phyloP scores from a whole-genome alignment of 345 rosid genomes.

The Pistacia atlantica region DNA sequence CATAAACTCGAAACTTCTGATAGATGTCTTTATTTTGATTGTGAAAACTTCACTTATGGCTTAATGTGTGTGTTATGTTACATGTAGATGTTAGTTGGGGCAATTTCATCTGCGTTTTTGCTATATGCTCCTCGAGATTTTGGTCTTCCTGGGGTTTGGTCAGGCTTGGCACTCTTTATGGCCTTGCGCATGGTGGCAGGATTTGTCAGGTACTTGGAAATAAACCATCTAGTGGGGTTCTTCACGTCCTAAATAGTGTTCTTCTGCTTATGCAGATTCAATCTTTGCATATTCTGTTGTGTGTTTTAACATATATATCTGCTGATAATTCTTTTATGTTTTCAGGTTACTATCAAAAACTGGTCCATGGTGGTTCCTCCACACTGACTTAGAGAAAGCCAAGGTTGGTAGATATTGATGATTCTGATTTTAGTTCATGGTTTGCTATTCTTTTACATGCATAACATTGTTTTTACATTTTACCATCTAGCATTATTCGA shows the following conservation, averaged over 20 bases:
- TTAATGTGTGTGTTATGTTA: constrained; percentile 9
- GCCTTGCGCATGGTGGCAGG: constrained; percentile 82
- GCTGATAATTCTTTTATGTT: constrained; percentile 17
- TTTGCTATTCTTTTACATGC: not conserved
- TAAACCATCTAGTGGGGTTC: not conserved
- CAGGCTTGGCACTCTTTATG: constrained; percentile 88
- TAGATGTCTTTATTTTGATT: not conserved
- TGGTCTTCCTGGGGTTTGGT: constrained; percentile 92
- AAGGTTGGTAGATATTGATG: constrained; percentile 33
- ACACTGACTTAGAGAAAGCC: constrained; percentile 39
- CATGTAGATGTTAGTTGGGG: constrained; percentile 74
- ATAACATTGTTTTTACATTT: not conserved
- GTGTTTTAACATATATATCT: not conserved
- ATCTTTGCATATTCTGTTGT: not conserved
- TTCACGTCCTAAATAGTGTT: not conserved
- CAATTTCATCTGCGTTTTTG: constrained; percentile 64
- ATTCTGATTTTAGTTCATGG: not conserved
- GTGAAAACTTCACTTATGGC: not conserved
- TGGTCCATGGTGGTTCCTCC: constrained; percentile 99
- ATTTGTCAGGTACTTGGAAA: constrained; percentile 55
- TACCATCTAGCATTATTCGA: not conserved
- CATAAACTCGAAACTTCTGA: not conserved
- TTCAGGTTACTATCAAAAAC: constrained; percentile 61
- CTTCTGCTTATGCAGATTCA: not conserved
- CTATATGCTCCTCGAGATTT: constrained; percentile 50